These are phyloP conservation scores for Coniochaeta sp. DNA, from an alignment of 2,329 filamentous ascomycete genomes.

Conservation along the genomic window DNA sequence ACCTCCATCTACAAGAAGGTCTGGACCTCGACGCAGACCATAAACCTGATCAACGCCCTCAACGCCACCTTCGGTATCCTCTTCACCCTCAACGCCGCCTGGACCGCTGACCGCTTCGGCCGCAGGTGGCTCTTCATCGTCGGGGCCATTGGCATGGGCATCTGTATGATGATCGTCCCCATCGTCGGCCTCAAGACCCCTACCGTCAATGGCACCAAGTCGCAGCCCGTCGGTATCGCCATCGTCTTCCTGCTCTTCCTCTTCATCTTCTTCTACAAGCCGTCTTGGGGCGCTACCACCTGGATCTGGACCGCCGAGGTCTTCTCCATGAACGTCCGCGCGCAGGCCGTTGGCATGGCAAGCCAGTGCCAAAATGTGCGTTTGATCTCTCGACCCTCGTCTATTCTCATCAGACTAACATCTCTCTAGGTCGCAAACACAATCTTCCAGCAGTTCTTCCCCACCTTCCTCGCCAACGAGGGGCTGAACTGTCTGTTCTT, in stretches of 20 bases:
- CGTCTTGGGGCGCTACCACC: slow-evolving; percentile 57
- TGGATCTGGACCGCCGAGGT: slow-evolving; percentile 64
- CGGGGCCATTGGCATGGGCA: slow-evolving; percentile 60
- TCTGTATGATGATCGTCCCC: slow-evolving; percentile 63
- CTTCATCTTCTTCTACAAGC: slow-evolving; percentile 59
- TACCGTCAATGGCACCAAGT: slow-evolving; percentile 40
- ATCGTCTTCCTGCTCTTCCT: slow-evolving; percentile 59
- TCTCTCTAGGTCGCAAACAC: slow-evolving; percentile 42
- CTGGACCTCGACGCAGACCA: slow-evolving; percentile 49
- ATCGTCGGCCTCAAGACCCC: slow-evolving; percentile 39
- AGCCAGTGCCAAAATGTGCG: slow-evolving; percentile 43
- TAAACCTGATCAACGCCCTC: slow-evolving; percentile 67
- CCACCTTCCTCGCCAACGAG: slow-evolving; percentile 49
- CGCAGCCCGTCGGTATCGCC: slow-evolving; percentile 50
- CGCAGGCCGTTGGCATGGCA: slow-evolving; percentile 62
- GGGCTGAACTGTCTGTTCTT: slow-evolving; percentile 34
- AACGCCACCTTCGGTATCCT: slow-evolving; percentile 67
- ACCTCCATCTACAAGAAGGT: slow-evolving; percentile 70
- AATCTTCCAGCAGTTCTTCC: slow-evolving; percentile 62
- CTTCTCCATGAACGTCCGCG: slow-evolving; percentile 62
- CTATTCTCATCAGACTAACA: background rate
- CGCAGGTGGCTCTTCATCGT: slow-evolving; percentile 63
- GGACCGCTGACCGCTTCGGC: slow-evolving; percentile 66
- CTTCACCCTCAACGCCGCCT: slow-evolving; percentile 65
- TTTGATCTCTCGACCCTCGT: background rate